Conservation (phyloP, 2,329 filamentous ascomycete genomes). For the Xylariaceae sp. region DNA sequence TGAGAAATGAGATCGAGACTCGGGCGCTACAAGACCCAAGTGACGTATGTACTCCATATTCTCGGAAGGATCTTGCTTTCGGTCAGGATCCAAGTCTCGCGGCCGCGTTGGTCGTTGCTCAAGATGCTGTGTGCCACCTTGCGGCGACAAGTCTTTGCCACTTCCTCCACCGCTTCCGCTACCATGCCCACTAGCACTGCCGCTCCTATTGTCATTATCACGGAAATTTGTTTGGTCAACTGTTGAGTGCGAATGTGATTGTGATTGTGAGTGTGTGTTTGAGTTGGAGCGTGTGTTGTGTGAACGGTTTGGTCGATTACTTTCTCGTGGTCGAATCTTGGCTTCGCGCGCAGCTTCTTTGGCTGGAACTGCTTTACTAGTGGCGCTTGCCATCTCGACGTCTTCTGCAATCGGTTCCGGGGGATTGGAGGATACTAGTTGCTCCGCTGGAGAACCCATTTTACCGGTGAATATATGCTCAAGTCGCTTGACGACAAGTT, state of each 20-base stretch:
- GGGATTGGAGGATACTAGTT: constrained; percentile 41
- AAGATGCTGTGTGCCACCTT: constrained; percentile 47
- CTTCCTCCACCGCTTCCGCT: constrained; percentile 16
- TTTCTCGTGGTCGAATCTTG: constrained; percentile 48
- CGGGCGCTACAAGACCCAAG: constrained; percentile 68
- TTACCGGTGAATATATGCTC: constrained; percentile 85
- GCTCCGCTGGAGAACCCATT: constrained; percentile 47
- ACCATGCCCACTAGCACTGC: constrained; percentile 16
- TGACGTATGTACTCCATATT: constrained; percentile 83
- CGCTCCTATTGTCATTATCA: constrained; percentile 41
- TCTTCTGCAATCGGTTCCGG: constrained; percentile 39
- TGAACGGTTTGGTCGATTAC: constrained; percentile 49
- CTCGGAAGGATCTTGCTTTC: constrained; percentile 75
- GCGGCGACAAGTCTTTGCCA: constrained; percentile 46
- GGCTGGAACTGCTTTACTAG: constrained; percentile 11
- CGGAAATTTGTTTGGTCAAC: constrained; percentile 53
- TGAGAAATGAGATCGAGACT: constrained; percentile 53
- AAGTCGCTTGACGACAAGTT: constrained; percentile 74
- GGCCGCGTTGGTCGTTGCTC: constrained; percentile 81
- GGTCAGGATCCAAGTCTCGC: constrained; percentile 77
- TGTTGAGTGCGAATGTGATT: constrained; percentile 48
- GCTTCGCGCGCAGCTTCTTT: constrained; percentile 54
- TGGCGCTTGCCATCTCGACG: constrained; percentile 33
- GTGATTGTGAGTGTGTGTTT: constrained; percentile 47
- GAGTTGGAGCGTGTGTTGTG: constrained; percentile 52